Evolutionary conservation across 371 early-diverging fungal genomes (phyloP), one percentile per base, ranked within the genome.

Genomic region (Mucor mucedo): DNA sequence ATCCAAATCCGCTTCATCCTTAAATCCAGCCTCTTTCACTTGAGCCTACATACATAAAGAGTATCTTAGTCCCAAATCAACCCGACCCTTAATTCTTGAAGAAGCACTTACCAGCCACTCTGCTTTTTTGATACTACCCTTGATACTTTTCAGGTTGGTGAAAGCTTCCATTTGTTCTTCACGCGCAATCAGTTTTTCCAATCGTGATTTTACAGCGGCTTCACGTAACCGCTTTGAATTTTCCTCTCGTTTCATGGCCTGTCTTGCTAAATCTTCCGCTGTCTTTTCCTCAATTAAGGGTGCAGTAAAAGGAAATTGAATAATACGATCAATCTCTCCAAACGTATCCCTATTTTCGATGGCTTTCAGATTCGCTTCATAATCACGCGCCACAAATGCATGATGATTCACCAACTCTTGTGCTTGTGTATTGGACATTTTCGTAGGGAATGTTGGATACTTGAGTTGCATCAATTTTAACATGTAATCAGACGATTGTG

Each of bases 381-480:
- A 95, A 70, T 95, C 91, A 30, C 82, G 71, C 0, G 95, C 86
- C n/a, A 92, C 85, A 69, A 87, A 86, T 6, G 84, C 76, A 58
- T 89, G 89, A 6, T 83, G 75, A 50, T 87, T 79, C 9, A 92
- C 78, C 8, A 94, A 62, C 11, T 89, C 78, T 79, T 89, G 85
- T 10, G 93, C 87, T 72, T 95, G 94, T 38, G 75, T 66, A 13
- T 72, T 67, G 1, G 90, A 87, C 82, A 95, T 88, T 64, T 91
- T 93, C 55, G 87, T 84, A 0, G 96, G 96, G 59, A 95, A 94
- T 0, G 88, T 88, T 0, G 95, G 91, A 66, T 95, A 96, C 71
- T 96, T 96, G 39, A 92, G 80, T 70, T 95, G 95, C 84, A 96
- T 80, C 4, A 93, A 78, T 69, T 92, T 93, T 38, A 91, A 77